These are phyloP conservation scores for Blumeria hordei DNA, from an alignment of 2,329 filamentous ascomycete species.

Conservation along the genomic window DNA sequence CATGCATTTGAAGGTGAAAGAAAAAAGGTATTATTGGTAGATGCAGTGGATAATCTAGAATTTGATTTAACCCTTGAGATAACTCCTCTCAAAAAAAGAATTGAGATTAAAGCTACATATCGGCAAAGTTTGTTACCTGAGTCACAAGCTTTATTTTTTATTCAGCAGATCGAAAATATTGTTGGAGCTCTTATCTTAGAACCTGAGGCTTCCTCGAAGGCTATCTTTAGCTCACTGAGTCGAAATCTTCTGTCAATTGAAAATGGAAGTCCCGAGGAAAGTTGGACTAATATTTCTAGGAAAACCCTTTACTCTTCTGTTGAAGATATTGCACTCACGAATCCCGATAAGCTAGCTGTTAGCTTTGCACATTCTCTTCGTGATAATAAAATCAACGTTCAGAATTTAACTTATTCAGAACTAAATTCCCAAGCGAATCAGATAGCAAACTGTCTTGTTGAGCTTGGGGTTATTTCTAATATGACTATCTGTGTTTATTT, in stretches of 20 bases:
- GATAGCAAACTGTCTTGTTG: slow-evolving; percentile 31
- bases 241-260: slow-evolving; percentile 11
- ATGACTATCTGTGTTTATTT: slow-evolving; percentile 49
- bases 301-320: slow-evolving; percentile 11
- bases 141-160: slow-evolving; percentile 29
- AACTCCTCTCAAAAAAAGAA: slow-evolving; percentile 29
- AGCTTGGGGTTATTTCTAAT: slow-evolving; percentile 22
- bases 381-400: slow-evolving; percentile 14
- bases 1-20: slow-evolving; percentile 15
- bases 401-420: slow-evolving; percentile 34
- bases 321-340: slow-evolving; percentile 11
- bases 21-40: slow-evolving; percentile 25
- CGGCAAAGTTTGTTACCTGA: slow-evolving; percentile 27
- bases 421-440: slow-evolving; percentile 40
- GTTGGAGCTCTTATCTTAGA: slow-evolving; percentile 18
- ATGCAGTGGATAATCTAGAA: slow-evolving; percentile 48
- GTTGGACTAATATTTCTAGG: slow-evolving; percentile 1
- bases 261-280: slow-evolving; percentile 7
- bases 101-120: slow-evolving; percentile 29
- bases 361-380: slow-evolving; percentile 31
- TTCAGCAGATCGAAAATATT: slow-evolving; percentile 35
- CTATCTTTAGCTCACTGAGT: slow-evolving; percentile 5
- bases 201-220: slow-evolving; percentile 1
- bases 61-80: slow-evolving; percentile 55
- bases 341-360: slow-evolving; percentile 34